phyloP scores from a whole-genome alignment of 441 rosid species.

The Populus tomentosa region DNA sequence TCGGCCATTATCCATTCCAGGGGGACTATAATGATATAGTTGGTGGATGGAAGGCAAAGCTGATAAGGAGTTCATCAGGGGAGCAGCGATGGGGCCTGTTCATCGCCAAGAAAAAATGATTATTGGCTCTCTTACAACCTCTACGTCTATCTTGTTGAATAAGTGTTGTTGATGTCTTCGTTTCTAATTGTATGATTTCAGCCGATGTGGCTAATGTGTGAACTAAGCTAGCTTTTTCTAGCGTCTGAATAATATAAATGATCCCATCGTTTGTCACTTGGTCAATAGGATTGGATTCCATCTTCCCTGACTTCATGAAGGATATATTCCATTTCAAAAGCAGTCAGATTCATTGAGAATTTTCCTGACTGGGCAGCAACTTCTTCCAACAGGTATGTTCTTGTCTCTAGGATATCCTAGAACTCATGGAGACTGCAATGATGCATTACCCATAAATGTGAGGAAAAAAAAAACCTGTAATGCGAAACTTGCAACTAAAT shows the following conservation, averaged over 20 bases:
- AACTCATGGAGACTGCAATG: too few species aligned
- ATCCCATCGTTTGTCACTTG: too few species aligned
- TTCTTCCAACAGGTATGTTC: too few species aligned
- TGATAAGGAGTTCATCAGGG: slow-evolving; percentile 58
- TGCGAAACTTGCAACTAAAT: too few species aligned
- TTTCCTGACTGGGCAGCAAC: too few species aligned
- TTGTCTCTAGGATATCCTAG: too few species aligned
- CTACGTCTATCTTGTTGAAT: not conserved
- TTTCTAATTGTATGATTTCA: not conserved
- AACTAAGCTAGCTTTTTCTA: not conserved
- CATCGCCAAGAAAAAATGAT: slow-evolving; percentile 51
- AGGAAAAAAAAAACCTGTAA: too few species aligned
- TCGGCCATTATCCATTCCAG: slow-evolving; percentile 32
- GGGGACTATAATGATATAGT: slow-evolving; percentile 89
- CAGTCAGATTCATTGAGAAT: too few species aligned
- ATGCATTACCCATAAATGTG: too few species aligned
- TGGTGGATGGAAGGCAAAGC: slow-evolving; percentile 92
- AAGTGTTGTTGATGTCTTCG: slow-evolving; percentile 1
- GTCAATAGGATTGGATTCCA: too few species aligned
- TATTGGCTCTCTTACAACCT: not conserved
- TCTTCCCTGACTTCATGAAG: too few species aligned
- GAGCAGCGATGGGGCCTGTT: slow-evolving; percentile 96
- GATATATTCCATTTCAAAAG: too few species aligned
- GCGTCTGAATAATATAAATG: not conserved
- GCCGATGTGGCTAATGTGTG: not conserved